A percentile compares a stretch with the other conserved stretches of the same genome.
Conservation (phyloP, 495 filamentous ascomycete species). For the Xylaria telfairii region DNA sequence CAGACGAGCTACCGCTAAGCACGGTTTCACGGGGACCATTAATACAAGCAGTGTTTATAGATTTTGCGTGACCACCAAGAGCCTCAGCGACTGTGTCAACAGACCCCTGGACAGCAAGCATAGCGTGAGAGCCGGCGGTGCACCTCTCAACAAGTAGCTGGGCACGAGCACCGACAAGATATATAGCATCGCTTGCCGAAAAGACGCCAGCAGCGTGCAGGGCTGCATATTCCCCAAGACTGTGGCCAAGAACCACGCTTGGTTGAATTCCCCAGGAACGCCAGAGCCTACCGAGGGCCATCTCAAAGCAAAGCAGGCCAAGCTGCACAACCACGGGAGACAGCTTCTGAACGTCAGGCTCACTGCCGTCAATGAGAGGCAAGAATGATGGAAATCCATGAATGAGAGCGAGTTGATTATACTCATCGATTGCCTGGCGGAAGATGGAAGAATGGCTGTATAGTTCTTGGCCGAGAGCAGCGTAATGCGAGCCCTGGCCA, state of each 20-base stretch:
- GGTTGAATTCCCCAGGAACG: slow-evolving; percentile 77
- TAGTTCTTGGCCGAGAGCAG: slow-evolving; percentile 73
- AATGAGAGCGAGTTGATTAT: slow-evolving; percentile 69
- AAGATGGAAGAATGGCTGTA: slow-evolving; percentile 71
- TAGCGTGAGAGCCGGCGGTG: slow-evolving; percentile 71
- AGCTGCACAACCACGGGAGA: slow-evolving; percentile 81
- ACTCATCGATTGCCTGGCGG: slow-evolving; percentile 70
- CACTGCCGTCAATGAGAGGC: slow-evolving; percentile 68
- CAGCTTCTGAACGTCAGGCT: slow-evolving; percentile 61
- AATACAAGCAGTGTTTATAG: slow-evolving; percentile 62
- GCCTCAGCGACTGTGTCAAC: slow-evolving; percentile 48
- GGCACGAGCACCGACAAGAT: slow-evolving; percentile 79
- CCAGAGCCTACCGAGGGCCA: slow-evolving; percentile 86
- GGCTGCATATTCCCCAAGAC: slow-evolving; percentile 86
- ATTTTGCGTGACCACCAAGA: slow-evolving; percentile 40
- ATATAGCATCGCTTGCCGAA: slow-evolving; percentile 78
- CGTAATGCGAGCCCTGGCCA: slow-evolving; percentile 71
- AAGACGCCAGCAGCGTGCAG: slow-evolving; percentile 81
- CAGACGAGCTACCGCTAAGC: slow-evolving; percentile 56
- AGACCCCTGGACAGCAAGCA: slow-evolving; percentile 64
- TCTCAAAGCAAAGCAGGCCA: slow-evolving; percentile 78
- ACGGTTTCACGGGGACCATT: slow-evolving; percentile 69
- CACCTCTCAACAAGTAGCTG: slow-evolving; percentile 76
- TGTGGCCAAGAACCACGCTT: slow-evolving; percentile 82
- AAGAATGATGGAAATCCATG: slow-evolving; percentile 76